Base-by-base conservation (phyloP, 2,329 filamentous ascomycete genomes). In the Pseudogymnoascus destructans region DNA sequence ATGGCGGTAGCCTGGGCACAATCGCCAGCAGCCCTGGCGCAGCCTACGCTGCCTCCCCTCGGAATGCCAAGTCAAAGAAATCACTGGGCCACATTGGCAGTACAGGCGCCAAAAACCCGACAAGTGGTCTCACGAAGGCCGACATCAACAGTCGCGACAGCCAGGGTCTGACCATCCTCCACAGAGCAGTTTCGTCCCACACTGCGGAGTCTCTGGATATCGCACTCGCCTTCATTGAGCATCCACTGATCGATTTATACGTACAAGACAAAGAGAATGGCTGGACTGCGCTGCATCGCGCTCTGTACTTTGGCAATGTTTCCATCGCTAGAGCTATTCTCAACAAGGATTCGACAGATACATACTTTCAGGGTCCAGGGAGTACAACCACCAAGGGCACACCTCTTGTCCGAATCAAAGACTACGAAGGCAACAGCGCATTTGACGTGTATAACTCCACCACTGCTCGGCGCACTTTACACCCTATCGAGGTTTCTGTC, bases 201-300 rank as follows among this genome's bases (percentile, higher is more conserved):
- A 79, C 84, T 27, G 73, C 82, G 5, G 84, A 79, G 61, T 87
- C 89, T 7, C 72, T 84, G 35, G 79, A 76, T 2, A 96, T 95
- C 67, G 89, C 91, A 17, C 77, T 82, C 61, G 84, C 88, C 9
- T 77, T 98, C 33, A 77, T 97, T 52, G 84, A 90, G 19, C 85
- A 95, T 67, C 89, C 90, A 1, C 78, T 85, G 57, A 80, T 90
- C 64, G 93, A 98, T 71, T 75, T 97, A 7, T 93, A 95, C 66
- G 76, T 79, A 2, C 91, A 95, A 69, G 93, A 98, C 70, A 75
- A 77, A 6, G 93, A 98, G 71, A 97, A 87, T 71, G 92, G 91
- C 46, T 98, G 93, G 93, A 98, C 95, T 61, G 85, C 91, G 35
- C 77, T 98, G 36, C 93, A 98, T 69, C 82, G 93, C 65, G 89